Evolutionary conservation across 2,329 filamentous ascomycete genomes (phyloP).

Genomic region (Fusarium abutilonis): DNA sequence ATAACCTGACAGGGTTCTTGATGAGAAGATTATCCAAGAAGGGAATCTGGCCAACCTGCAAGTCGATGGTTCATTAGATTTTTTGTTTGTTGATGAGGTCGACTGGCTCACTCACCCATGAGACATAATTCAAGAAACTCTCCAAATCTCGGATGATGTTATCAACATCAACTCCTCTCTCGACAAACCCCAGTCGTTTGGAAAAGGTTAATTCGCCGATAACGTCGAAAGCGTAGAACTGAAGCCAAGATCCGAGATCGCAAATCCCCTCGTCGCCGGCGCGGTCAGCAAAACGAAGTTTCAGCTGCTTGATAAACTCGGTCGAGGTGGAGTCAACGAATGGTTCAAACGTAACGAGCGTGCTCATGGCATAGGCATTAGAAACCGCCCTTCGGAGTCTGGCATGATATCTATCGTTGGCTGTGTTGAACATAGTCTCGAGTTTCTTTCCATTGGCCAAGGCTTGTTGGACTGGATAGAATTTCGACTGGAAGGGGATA

Average conservation of each 20-base stretch:
- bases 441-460: constrained; percentile 43
- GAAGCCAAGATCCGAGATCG: constrained; percentile 76
- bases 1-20: constrained; percentile 77
- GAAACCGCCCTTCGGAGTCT: constrained; percentile 53
- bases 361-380: constrained; percentile 54
- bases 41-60: constrained; percentile 76
- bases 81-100: neutral
- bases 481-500: constrained; percentile 28
- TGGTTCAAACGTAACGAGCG: constrained; percentile 52
- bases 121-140: constrained; percentile 73
- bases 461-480: constrained; percentile 46
- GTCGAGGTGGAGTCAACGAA: constrained; percentile 49
- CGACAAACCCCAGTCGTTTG: constrained; percentile 77
- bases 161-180: constrained; percentile 76
- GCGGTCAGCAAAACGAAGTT: constrained; percentile 7
- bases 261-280: constrained; percentile 6
- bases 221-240: constrained; percentile 83
- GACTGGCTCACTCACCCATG: constrained; percentile 59
- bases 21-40: constrained; percentile 73
- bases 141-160: constrained; percentile 73
- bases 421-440: constrained; percentile 50
- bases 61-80: neutral
- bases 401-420: constrained; percentile 54
- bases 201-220: constrained; percentile 81
- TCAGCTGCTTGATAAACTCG: constrained; percentile 27